Percentiles rank a stretch among this genome's conserved stretches.
These are phyloP conservation scores for Ampelomyces quisqualis DNA, from an alignment of 2,329 filamentous ascomycete genomes.

Conservation along the genomic window DNA sequence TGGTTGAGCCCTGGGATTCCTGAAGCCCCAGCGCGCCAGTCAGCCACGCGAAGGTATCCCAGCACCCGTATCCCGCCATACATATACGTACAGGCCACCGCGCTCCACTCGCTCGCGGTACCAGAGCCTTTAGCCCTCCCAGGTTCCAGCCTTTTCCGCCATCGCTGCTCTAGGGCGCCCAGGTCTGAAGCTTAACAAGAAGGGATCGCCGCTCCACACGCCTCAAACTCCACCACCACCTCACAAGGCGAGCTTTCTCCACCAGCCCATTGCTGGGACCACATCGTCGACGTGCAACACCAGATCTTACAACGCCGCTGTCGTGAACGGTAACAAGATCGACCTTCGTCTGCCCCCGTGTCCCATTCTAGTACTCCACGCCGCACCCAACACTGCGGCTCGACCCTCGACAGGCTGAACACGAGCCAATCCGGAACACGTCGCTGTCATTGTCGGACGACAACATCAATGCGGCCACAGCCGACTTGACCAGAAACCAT, in stretches of 20 bases:
- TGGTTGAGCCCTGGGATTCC: constrained; percentile 39
- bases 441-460: constrained; percentile 24
- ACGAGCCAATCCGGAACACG: constrained; percentile 29
- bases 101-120: constrained; percentile 44
- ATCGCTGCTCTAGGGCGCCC: constrained; percentile 48
- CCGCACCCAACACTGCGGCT: constrained; percentile 30
- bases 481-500: constrained; percentile 39
- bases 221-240: constrained; percentile 26
- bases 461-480: constrained; percentile 34
- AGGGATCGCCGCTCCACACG: constrained; percentile 48
- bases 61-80: constrained; percentile 45
- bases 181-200: constrained; percentile 54
- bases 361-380: constrained; percentile 29
- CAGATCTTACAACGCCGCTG: constrained; percentile 35
- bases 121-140: constrained; percentile 44
- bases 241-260: constrained; percentile 21
- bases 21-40: constrained; percentile 42
- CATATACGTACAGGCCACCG: constrained; percentile 47
- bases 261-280: constrained; percentile 20
- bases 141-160: constrained; percentile 51
- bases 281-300: constrained; percentile 37
- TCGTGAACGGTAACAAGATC: constrained; percentile 20
- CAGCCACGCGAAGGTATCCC: constrained; percentile 48
- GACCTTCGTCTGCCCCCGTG: constrained; percentile 21
- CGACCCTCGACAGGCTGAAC: constrained; percentile 16